phyloP scores from a whole-genome alignment of 768 basidiomycete species.

The Lepiota venenata region DNA sequence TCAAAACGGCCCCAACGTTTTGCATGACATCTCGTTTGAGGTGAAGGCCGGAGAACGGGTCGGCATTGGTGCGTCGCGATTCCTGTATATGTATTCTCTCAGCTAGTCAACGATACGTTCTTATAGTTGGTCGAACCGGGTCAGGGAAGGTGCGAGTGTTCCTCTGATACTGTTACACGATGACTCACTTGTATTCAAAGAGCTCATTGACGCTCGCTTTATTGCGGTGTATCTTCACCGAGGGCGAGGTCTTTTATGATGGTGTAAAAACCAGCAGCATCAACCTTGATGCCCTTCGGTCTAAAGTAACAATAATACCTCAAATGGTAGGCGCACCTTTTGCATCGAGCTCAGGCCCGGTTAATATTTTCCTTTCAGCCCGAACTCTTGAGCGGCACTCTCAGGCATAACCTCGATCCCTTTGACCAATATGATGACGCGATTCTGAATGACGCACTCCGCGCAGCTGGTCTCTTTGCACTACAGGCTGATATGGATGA shows the following conservation, averaged over 20 bases:
- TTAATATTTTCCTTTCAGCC: constrained; percentile 18
- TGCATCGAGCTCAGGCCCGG: neutral
- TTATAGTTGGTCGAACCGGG: constrained; percentile 37
- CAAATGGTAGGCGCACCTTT: constrained; percentile 30
- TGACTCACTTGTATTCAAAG: constrained; percentile 10
- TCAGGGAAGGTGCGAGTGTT: constrained; percentile 30
- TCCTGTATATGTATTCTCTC: neutral
- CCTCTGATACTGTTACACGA: neutral
- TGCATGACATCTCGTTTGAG: constrained; percentile 45
- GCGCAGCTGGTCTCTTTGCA: constrained; percentile 33
- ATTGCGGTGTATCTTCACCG: constrained; percentile 49
- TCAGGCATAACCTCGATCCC: constrained; percentile 60
- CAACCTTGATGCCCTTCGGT: constrained; percentile 52
- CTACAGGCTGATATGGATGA: constrained; percentile 39
- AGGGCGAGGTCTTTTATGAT: constrained; percentile 52
- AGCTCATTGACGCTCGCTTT: constrained; percentile 43
- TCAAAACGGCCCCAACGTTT: constrained; percentile 46
- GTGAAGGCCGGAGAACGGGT: constrained; percentile 53
- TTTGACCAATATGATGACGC: constrained; percentile 53
- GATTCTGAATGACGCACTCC: constrained; percentile 31
- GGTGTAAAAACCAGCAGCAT: constrained; percentile 41
- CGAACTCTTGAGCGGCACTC: constrained; percentile 32
- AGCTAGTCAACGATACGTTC: neutral
- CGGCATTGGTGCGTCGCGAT: constrained; percentile 37
- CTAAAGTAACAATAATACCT: constrained; percentile 55